phyloP scores from a whole-genome alignment of 495 filamentous ascomycete genomes.

The Penicillium lividum region DNA sequence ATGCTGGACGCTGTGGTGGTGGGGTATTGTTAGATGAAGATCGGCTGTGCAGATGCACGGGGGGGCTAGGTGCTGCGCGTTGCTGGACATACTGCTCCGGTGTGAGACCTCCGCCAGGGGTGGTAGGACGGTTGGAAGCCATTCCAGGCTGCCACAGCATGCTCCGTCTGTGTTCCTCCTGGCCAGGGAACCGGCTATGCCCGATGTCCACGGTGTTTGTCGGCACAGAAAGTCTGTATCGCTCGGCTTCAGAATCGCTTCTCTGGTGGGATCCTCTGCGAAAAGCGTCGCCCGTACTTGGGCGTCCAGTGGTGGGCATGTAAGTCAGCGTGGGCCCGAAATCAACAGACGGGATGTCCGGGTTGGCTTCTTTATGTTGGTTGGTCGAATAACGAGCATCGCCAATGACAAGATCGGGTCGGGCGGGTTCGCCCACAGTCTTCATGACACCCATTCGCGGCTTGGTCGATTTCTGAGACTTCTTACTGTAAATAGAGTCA shows the following conservation, averaged over 20 bases:
- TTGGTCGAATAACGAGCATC: constrained; percentile 57
- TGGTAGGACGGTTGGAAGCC: constrained; percentile 45
- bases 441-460: constrained; percentile 82
- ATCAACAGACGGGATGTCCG: constrained; percentile 74
- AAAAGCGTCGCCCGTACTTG: constrained; percentile 41
- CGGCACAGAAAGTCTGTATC: constrained; percentile 32
- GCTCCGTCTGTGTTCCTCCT: constrained; percentile 57
- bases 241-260: constrained; percentile 40
- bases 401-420: constrained; percentile 58
- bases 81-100: constrained; percentile 85
- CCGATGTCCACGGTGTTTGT: constrained; percentile 32
- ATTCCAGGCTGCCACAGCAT: constrained; percentile 81
- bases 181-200: constrained; percentile 41
- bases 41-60: constrained; percentile 56
- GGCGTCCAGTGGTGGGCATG: constrained; percentile 55
- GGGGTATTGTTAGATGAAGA: constrained; percentile 55
- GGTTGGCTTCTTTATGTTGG: constrained; percentile 30
- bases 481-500: constrained; percentile 61
- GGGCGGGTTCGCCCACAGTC: constrained; percentile 66
- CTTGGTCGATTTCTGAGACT: constrained; percentile 60
- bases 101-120: constrained; percentile 48
- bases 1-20: constrained; percentile 42
- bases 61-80: constrained; percentile 61
- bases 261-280: constrained; percentile 39
- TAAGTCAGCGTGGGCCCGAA: constrained; percentile 79